Conservation (phyloP, 2,329 filamentous ascomycete genomes). For the Nectriaceae sp. region DNA sequence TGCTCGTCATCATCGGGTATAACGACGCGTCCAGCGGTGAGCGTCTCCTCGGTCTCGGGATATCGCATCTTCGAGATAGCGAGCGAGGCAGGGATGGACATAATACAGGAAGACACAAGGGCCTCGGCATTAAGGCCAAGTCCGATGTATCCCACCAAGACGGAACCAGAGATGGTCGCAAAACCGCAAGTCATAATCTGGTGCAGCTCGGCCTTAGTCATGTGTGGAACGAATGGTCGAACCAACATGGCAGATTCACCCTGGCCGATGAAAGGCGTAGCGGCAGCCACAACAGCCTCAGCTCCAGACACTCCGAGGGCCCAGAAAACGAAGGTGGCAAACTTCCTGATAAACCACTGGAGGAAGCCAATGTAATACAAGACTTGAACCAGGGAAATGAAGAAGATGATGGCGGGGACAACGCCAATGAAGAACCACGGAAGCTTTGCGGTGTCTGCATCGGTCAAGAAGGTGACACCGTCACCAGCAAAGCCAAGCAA, state of each 20-base stretch:
- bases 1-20: conserved; percentile 79
- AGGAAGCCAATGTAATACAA: conserved; percentile 79
- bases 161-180: conserved; percentile 87
- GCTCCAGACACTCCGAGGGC: conserved; percentile 82
- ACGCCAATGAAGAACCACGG: conserved; percentile 76
- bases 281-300: conserved; percentile 90
- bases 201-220: conserved; percentile 86
- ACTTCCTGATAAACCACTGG: conserved; percentile 89
- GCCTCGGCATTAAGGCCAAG: conserved; percentile 84
- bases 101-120: conserved; percentile 88
- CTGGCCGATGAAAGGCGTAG: conserved; percentile 92
- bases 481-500: conserved; percentile 75
- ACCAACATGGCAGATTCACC: conserved; percentile 94
- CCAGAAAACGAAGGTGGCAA: conserved; percentile 92
- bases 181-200: conserved; percentile 93
- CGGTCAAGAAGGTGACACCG: conserved; percentile 70
- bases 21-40: conserved; percentile 79
- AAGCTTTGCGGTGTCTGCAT: conserved; percentile 44
- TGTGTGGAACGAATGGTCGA: conserved; percentile 79
- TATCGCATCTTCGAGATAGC: conserved; percentile 88
- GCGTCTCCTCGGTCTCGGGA: conserved; percentile 82
- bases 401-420: conserved; percentile 93
- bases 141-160: conserved; percentile 81
- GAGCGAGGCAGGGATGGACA: conserved; percentile 91
- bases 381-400: conserved; percentile 88